Evolutionary conservation across 306 rosid genomes (phyloP).

Genomic region (Vicia faba): DNA sequence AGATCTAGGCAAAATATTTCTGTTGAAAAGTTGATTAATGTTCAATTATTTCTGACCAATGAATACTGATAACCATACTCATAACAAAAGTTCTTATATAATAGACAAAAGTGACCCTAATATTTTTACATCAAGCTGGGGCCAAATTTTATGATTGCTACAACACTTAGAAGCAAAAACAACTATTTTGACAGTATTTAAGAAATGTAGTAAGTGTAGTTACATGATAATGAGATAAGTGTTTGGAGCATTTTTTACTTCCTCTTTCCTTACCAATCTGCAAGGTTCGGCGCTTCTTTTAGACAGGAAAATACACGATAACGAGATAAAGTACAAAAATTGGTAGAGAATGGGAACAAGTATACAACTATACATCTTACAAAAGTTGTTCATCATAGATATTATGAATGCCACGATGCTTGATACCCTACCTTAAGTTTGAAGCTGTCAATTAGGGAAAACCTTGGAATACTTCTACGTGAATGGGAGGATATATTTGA

Average conservation of each 20-base stretch:
- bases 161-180: not conserved
- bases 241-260: too few species aligned
- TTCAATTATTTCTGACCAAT: not conserved
- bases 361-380: not conserved
- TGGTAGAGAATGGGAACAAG: too few species aligned
- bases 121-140: not conserved
- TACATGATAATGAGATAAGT: too few species aligned
- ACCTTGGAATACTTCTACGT: not conserved
- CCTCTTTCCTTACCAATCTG: too few species aligned
- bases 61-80: not conserved
- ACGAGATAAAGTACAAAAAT: too few species aligned
- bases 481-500: conserved; percentile 12
- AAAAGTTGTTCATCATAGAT: conserved; percentile 14
- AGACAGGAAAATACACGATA: too few species aligned
- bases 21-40: conserved; percentile 20
- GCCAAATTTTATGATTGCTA: conserved; percentile 18
- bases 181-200: too few species aligned
- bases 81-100: not conserved
- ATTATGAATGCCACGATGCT: conserved; percentile 8
- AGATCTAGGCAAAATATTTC: conserved; percentile 6
- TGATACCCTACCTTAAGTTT: conserved; percentile 13
- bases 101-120: conserved; percentile 5
- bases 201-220: too few species aligned
- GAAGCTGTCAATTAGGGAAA: conserved; percentile 22
- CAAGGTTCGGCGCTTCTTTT: too few species aligned